phyloP scores from a whole-genome alignment of 257 asterid species.

The Buddleja alternifolia region DNA sequence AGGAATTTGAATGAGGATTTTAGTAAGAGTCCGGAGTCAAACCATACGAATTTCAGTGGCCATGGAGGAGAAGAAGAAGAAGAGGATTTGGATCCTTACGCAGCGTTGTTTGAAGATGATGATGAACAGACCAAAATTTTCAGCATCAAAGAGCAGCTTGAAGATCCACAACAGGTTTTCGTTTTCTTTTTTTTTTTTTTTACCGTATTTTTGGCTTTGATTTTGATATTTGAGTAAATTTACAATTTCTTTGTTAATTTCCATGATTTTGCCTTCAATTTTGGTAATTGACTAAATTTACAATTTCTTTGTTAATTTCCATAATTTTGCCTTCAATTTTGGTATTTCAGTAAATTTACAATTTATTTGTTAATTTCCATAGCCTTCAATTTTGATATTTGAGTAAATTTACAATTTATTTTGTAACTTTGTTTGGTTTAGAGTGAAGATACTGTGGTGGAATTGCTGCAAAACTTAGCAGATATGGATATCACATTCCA shows the following conservation, averaged over 20 bases:
- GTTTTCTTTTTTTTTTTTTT: neutral
- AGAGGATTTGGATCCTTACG: conserved; percentile 63
- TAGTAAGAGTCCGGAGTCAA: conserved; percentile 69
- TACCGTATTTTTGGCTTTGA: neutral
- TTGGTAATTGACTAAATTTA: neutral
- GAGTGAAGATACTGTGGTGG: conserved; percentile 61
- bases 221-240: neutral
- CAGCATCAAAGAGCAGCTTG: conserved; percentile 68
- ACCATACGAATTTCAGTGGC: conserved; percentile 41
- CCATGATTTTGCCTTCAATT: neutral
- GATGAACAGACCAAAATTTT: conserved; percentile 68
- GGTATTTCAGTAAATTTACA: neutral
- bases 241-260: neutral
- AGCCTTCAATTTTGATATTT: neutral
- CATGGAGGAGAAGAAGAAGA: conserved; percentile 57
- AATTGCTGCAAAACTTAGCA: conserved; percentile 59
- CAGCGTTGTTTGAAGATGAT: conserved; percentile 62
- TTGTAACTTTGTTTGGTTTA: conserved; percentile 15
- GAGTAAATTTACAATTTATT: neutral
- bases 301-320: too few relatives aligned
- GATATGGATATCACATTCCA: conserved; percentile 77
- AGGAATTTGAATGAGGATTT: conserved; percentile 31
- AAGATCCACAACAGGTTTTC: conserved; percentile 64
- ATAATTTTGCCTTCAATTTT: neutral
- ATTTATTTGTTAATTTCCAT: neutral